These are phyloP conservation scores for Phyllosticta ampelicida DNA, from an alignment of 2,329 filamentous ascomycete genomes.

Conservation along the genomic window DNA sequence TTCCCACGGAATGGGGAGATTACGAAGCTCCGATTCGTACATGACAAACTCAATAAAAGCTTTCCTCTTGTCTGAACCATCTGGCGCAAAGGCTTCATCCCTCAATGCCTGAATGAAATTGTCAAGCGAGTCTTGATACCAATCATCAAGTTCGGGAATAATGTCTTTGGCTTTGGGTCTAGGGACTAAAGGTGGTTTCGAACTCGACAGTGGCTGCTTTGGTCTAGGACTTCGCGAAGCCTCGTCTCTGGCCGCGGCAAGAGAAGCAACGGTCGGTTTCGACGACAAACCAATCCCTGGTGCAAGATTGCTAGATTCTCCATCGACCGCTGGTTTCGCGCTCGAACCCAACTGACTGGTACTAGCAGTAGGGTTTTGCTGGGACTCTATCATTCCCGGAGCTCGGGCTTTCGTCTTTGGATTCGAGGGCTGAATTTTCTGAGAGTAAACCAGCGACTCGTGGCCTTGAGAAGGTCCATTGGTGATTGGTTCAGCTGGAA, in stretches of 20 bases:
- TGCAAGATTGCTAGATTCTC: background rate
- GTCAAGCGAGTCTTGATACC: conserved; percentile 45
- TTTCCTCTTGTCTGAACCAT: conserved; percentile 42
- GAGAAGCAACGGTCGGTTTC: background rate
- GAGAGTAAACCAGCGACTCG: background rate
- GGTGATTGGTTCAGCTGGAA: background rate
- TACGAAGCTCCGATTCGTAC: conserved; percentile 25
- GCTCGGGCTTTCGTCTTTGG: background rate
- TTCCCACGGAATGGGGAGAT: conserved; percentile 20
- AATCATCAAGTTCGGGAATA: conserved; percentile 46
- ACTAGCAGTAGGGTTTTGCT: background rate
- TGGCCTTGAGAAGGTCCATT: background rate
- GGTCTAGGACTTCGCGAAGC: background rate
- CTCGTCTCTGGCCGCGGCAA: background rate
- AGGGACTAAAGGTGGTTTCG: conserved; percentile 12
- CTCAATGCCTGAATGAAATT: conserved; percentile 45
- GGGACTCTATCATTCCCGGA: background rate
- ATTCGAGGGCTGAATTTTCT: background rate
- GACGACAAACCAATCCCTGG: background rate
- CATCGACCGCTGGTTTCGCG: background rate
- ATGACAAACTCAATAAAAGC: conserved; percentile 41
- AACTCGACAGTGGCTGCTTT: background rate
- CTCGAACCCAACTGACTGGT: background rate
- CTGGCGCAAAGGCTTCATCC: conserved; percentile 37
- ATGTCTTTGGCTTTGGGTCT: conserved; percentile 16